Conservation (phyloP, 139 green algal genomes). For the Micractinium sp. region DNA sequence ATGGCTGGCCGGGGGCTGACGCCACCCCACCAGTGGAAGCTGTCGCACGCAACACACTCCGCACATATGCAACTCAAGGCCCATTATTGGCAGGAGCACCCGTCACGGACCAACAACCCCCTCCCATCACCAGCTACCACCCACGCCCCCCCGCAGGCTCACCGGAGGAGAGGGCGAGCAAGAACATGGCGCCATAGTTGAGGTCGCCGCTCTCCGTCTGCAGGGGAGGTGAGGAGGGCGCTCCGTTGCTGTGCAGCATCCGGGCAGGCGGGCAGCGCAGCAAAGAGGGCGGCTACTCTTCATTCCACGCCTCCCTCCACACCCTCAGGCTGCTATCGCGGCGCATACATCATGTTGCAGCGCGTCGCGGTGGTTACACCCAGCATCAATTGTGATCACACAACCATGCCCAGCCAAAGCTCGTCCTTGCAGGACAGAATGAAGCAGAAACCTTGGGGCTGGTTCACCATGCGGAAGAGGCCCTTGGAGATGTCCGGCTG, state of each 20-base stretch:
- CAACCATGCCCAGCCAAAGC: too few species aligned
- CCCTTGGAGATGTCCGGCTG: too few species aligned
- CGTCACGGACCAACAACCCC: too few species aligned
- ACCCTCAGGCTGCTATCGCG: too few species aligned
- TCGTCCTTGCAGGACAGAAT: too few species aligned
- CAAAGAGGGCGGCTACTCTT: neutral
- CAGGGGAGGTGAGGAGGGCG: neutral
- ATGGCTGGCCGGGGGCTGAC: neutral
- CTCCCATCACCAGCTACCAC: too few species aligned
- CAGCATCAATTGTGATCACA: too few species aligned
- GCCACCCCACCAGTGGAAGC: neutral
- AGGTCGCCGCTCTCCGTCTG: slow-evolving; percentile 34
- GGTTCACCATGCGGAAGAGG: neutral
- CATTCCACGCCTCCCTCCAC: neutral
- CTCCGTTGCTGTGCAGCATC: neutral
- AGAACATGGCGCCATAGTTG: slow-evolving; percentile 28
- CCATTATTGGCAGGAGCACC: too few species aligned
- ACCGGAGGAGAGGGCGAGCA: slow-evolving; percentile 22
- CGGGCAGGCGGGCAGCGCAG: neutral
- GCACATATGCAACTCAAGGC: too few species aligned
- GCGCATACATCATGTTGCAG: too few species aligned
- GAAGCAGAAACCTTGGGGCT: neutral
- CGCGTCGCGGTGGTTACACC: too few species aligned
- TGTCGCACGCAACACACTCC: too few species aligned
- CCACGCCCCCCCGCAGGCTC: neutral